Conservation (phyloP, 108 stramenopile species). For the Nitzschia palea region DNA sequence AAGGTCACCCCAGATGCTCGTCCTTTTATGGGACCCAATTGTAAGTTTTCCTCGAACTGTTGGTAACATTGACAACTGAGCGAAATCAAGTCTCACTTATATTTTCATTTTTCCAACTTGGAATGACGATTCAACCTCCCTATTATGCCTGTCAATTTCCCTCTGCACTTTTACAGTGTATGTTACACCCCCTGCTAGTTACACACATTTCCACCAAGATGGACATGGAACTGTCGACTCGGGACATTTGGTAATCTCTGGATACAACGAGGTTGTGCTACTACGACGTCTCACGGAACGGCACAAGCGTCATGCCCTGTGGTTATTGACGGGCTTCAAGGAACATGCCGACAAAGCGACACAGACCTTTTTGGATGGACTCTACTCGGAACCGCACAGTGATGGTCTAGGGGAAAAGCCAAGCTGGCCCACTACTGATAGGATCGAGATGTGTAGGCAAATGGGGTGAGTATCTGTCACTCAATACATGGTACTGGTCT, state of each 20-base stretch:
- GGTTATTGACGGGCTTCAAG: constrained; percentile 28
- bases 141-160: too few relatives aligned
- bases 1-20: constrained; percentile 29
- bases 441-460: constrained; percentile 55
- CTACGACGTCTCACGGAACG: constrained; percentile 72
- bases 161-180: constrained; percentile 50
- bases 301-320: constrained; percentile 64
- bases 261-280: constrained; percentile 88
- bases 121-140: too few relatives aligned
- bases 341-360: constrained; percentile 5
- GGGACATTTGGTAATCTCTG: constrained; percentile 68
- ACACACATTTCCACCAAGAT: constrained; percentile 86
- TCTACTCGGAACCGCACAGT: constrained; percentile 71
- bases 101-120: too few relatives aligned
- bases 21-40: constrained; percentile 86
- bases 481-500: too few relatives aligned
- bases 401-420: constrained; percentile 52
- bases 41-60: not conserved
- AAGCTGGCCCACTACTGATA: constrained; percentile 59
- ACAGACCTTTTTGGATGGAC: constrained; percentile 38
- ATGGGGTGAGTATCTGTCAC: constrained; percentile 71
- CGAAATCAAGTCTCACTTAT: too few relatives aligned
- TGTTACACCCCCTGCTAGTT: constrained; percentile 64
- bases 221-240: constrained; percentile 88
- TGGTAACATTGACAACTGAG: not conserved